Conservation (phyloP, 2,329 filamentous ascomycete genomes). For the Bimuria novae-zelandiae region DNA sequence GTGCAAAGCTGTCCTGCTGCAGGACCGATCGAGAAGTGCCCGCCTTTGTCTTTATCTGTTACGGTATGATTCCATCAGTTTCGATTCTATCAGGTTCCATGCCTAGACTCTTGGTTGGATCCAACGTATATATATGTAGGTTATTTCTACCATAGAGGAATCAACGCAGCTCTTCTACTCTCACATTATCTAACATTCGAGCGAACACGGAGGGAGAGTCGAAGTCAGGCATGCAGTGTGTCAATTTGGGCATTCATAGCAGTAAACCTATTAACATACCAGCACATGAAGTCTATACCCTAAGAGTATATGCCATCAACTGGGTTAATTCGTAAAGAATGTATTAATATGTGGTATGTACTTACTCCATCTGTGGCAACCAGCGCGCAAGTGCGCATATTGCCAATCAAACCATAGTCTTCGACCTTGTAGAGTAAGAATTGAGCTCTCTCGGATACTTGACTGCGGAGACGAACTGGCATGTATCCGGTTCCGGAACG, state of each 20-base stretch:
- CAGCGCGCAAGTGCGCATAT: slow-evolving; percentile 78
- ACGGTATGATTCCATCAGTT: no score
- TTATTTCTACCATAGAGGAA: no score
- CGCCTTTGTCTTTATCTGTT: slow-evolving; percentile 74
- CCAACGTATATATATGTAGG: no score
- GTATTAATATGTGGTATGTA: no score
- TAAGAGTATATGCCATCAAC: not conserved
- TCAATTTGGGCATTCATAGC: not conserved
- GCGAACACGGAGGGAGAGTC: slow-evolving; percentile 79
- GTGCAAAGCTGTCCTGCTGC: slow-evolving; percentile 59
- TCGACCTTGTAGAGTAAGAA: slow-evolving; percentile 56
- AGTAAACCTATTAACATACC: slow-evolving; percentile 42
- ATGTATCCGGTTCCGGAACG: slow-evolving; percentile 17
- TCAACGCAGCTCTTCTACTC: no score
- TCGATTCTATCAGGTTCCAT: no score
- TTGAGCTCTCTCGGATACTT: not conserved
- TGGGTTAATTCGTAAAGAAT: slow-evolving; percentile 16
- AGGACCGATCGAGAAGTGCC: slow-evolving; percentile 68
- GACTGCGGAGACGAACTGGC: slow-evolving; percentile 6
- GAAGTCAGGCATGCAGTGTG: slow-evolving; percentile 67
- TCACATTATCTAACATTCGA: slow-evolving; percentile 73
- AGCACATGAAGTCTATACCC: slow-evolving; percentile 77
- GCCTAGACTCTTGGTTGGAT: no score
- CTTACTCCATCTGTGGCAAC: slow-evolving; percentile 67
- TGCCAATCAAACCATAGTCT: slow-evolving; percentile 75